phyloP scores from a whole-genome alignment of 1,284 basidiomycete genomes.

The Inonotus obliquus region DNA sequence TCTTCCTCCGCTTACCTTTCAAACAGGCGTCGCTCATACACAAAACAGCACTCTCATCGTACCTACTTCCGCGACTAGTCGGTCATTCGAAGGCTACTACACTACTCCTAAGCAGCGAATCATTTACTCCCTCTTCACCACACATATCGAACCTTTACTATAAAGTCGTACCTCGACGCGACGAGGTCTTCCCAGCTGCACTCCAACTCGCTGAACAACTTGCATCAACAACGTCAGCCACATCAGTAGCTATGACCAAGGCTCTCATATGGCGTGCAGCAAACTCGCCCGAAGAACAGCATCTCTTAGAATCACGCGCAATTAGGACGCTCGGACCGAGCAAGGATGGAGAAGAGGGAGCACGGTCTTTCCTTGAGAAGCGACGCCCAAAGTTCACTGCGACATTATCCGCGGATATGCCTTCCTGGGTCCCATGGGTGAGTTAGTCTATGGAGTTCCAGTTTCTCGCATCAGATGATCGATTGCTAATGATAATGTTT shows the following conservation, averaged over 20 bases:
- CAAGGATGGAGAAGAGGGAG: conserved; percentile 44
- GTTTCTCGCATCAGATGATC: neutral
- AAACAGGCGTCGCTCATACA: neutral
- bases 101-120: conserved; percentile 45
- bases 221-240: conserved; percentile 44
- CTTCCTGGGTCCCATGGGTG: conserved; percentile 49
- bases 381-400: conserved; percentile 41
- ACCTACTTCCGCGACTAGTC: conserved; percentile 48
- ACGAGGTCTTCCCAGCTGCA: conserved; percentile 48
- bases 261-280: conserved; percentile 46
- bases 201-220: conserved; percentile 48
- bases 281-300: conserved; percentile 47
- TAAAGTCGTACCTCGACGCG: conserved; percentile 41
- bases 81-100: conserved; percentile 47
- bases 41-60: conserved; percentile 42
- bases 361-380: conserved; percentile 43
- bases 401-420: conserved; percentile 35
- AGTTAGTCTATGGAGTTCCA: conserved; percentile 20
- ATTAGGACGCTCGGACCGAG: conserved; percentile 36
- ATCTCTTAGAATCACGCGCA: conserved; percentile 46
- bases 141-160: conserved; percentile 42
- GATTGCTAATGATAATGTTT: neutral
- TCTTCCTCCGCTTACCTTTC: conserved; percentile 2
- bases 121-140: conserved; percentile 41
- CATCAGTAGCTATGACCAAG: conserved; percentile 47